phyloP scores from a whole-genome alignment of 2,329 filamentous ascomycete species.

The Fusarium xyrophilum region DNA sequence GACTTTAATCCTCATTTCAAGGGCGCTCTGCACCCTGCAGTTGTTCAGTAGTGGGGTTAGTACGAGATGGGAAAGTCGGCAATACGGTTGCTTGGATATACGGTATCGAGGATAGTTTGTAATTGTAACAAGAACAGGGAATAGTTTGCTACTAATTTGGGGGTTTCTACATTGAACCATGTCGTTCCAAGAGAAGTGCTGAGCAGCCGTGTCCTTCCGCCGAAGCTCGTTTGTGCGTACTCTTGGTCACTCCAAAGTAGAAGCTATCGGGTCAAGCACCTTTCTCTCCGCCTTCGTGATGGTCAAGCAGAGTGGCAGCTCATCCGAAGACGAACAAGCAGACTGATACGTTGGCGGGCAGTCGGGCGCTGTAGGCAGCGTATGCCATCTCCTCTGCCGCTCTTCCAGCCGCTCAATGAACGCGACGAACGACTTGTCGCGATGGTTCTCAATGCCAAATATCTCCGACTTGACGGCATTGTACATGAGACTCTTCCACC shows the following conservation, averaged over 20 bases:
- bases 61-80: background rate
- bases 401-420: constrained; percentile 2
- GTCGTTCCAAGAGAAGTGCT: background rate
- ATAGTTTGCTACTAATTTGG: background rate
- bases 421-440: background rate
- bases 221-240: background rate
- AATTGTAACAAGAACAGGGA: background rate
- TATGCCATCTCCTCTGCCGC: constrained; percentile 3
- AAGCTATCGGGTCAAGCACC: background rate
- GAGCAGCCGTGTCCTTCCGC: background rate
- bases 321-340: background rate
- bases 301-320: background rate
- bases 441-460: background rate
- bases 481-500: constrained; percentile 9
- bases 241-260: background rate
- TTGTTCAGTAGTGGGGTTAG: background rate
- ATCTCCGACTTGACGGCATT: background rate
- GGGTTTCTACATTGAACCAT: no score
- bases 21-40: background rate
- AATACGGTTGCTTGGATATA: background rate
- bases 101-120: background rate
- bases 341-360: background rate
- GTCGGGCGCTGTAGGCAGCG: background rate
- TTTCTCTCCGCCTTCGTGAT: background rate
- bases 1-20: constrained; percentile 28